Percentiles rank a stretch among this genome's conserved stretches.
Evolutionary conservation across 192 early-diverging fungal genomes (phyloP).

Genomic region (Piromyces sp.): DNA sequence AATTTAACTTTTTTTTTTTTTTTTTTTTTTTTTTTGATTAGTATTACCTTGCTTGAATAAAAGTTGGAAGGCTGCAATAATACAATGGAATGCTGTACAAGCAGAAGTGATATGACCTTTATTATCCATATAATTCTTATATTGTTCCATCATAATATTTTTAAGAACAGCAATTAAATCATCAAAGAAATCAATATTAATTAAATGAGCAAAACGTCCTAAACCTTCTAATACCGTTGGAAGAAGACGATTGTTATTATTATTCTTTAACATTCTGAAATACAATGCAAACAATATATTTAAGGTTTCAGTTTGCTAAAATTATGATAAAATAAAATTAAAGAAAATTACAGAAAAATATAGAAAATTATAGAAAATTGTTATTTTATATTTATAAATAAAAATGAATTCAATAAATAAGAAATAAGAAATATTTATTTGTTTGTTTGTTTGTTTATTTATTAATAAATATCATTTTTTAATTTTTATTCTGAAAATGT

Average conservation of each 20-base stretch:
- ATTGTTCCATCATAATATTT: slow-evolving; percentile 51
- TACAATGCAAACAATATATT: slow-evolving; percentile 87
- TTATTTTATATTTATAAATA: no score
- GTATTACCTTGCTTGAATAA: slow-evolving; percentile 62
- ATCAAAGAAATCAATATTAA: slow-evolving; percentile 87
- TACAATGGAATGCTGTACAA: slow-evolving; percentile 63
- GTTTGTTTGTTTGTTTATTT: no score
- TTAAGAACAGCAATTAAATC: slow-evolving; percentile 73
- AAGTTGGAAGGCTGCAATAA: slow-evolving; percentile 74
- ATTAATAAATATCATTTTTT: no score
- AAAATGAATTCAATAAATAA: no score
- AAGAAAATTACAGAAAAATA: not conserved
- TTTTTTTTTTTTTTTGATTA: no score
- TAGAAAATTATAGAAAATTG: no score
- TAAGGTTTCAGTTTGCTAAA: slow-evolving; percentile 75
- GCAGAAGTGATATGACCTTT: slow-evolving; percentile 17
- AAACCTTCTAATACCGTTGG: slow-evolving; percentile 65
- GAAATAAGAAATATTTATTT: no score
- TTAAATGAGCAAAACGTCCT: slow-evolving; percentile 76
- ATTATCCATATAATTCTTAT: slow-evolving; percentile 25
- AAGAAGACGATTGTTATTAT: slow-evolving; percentile 48
- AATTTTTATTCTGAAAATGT: no score
- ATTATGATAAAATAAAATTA: not conserved
- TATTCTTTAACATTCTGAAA: slow-evolving; percentile 84
- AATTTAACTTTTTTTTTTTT: no score